Conservation (phyloP, 345 rosid genomes). For the Toxicodendron radicans region DNA sequence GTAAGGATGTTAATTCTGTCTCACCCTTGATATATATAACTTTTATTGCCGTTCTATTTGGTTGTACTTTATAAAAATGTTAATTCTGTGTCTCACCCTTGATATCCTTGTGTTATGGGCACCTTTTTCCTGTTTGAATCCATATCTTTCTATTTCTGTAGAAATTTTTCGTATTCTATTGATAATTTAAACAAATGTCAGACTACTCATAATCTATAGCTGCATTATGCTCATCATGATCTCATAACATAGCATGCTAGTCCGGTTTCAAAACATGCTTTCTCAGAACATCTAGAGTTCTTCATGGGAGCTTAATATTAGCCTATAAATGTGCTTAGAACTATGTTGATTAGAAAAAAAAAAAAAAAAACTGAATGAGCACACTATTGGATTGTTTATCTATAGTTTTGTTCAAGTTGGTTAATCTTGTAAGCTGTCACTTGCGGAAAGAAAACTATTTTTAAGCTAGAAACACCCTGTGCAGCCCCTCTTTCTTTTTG, state of each 20-base stretch:
- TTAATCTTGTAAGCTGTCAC: neutral
- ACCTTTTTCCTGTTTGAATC: neutral
- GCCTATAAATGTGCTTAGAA: neutral
- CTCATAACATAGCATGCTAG: neutral
- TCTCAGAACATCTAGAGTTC: neutral
- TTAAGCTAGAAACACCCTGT: neutral
- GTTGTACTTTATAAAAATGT: neutral
- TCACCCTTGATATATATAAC: neutral
- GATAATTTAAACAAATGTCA: too few species aligned
- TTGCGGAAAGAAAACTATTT: neutral
- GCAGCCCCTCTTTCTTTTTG: slow-evolving; percentile 6
- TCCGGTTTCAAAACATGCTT: neutral
- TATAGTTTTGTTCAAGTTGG: neutral
- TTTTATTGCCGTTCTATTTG: too few species aligned
- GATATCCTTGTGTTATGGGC: neutral
- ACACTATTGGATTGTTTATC: slow-evolving; percentile 1
- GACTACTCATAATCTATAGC: neutral
- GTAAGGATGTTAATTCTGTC: neutral
- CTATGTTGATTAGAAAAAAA: neutral
- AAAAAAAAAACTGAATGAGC: neutral
- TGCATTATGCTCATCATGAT: neutral
- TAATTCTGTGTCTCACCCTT: neutral
- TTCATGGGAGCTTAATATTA: neutral
- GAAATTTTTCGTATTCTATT: too few species aligned
- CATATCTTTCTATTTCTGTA: neutral